Evolutionary conservation across 2,329 filamentous ascomycete genomes (phyloP).

Genomic region (Trichoderma endophyticum): DNA sequence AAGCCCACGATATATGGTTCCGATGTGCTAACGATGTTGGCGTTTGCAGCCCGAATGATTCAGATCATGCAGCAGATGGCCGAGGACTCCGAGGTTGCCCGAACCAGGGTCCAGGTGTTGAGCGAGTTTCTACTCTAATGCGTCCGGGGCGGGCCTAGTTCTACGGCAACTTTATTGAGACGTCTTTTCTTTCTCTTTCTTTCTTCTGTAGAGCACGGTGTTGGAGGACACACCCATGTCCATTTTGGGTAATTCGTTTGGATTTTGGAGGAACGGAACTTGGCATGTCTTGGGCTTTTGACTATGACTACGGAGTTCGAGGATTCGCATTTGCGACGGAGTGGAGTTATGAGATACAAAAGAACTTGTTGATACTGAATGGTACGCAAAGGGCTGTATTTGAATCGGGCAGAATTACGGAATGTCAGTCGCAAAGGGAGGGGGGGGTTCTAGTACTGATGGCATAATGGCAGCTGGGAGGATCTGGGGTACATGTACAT

Average conservation of each 20-base stretch:
- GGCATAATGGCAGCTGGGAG: neutral
- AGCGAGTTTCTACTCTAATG: conserved; percentile 45
- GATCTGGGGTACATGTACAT: neutral
- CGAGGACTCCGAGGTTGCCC: conserved; percentile 57
- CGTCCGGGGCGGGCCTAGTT: neutral
- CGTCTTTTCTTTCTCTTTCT: neutral
- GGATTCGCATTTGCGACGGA: neutral
- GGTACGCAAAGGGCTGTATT: neutral
- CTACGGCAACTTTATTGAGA: neutral
- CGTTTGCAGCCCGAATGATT: conserved; percentile 54
- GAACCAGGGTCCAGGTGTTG: conserved; percentile 57
- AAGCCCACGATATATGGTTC: neutral
- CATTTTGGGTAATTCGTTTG: neutral
- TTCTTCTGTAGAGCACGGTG: neutral
- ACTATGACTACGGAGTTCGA: neutral
- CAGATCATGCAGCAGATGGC: conserved; percentile 61
- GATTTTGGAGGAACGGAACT: neutral
- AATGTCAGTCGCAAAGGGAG: neutral
- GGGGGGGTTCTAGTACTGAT: neutral
- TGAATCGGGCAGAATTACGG: neutral
- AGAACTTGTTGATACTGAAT: neutral
- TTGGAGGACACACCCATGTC: neutral
- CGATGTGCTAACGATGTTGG: neutral
- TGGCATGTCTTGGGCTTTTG: neutral
- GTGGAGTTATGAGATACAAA: neutral